Conservation (phyloP, 169 alveolate genomes). For the Ichthyophthirius multifiliis region DNA sequence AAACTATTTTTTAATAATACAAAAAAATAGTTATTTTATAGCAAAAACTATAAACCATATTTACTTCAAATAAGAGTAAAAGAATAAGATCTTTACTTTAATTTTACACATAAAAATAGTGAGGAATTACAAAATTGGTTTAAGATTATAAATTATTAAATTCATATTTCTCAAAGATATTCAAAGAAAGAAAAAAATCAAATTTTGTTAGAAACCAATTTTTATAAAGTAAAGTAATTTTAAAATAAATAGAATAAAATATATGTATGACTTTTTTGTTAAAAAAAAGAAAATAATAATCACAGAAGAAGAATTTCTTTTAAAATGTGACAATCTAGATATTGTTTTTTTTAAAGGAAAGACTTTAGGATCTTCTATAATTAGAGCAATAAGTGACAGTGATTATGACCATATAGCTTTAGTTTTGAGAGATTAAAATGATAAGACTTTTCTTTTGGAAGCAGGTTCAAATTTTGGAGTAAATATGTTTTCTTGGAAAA, state of each 20-base stretch:
- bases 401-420: slow-evolving; percentile 90
- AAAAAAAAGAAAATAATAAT: background rate
- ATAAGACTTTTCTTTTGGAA: slow-evolving; percentile 72
- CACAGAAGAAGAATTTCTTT: slow-evolving; percentile 18
- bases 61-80: too few species aligned
- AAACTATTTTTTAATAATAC: too few species aligned
- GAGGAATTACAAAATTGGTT: background rate
- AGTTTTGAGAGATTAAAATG: slow-evolving; percentile 62
- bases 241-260: too few species aligned
- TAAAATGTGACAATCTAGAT: slow-evolving; percentile 77
- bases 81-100: background rate
- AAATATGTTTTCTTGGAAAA: slow-evolving; percentile 56
- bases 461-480: slow-evolving; percentile 73
- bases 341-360: slow-evolving; percentile 63
- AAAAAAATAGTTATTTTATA: too few species aligned
- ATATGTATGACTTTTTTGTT: too few species aligned
- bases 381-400: slow-evolving; percentile 76
- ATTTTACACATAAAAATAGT: background rate
- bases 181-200: background rate
- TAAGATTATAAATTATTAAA: background rate
- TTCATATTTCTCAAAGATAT: background rate
- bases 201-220: background rate
- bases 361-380: slow-evolving; percentile 50
- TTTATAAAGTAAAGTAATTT: background rate
- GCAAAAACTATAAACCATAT: too few species aligned